These are phyloP conservation scores for Intubia oerlemansii DNA, from an alignment of 2,329 filamentous ascomycete species.

Conservation along the genomic window DNA sequence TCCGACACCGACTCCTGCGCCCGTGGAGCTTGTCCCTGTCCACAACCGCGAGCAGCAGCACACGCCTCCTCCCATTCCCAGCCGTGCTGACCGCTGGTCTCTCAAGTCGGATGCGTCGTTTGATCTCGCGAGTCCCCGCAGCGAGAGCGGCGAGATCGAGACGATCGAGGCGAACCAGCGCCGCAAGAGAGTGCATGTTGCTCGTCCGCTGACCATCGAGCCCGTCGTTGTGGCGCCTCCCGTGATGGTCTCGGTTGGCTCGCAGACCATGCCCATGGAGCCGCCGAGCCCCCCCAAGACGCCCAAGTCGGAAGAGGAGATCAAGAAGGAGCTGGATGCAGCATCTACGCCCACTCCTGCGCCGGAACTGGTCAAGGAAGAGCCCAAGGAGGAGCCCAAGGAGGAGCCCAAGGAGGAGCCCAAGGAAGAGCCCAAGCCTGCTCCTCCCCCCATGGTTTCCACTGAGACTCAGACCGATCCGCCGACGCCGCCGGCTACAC, in stretches of 20 bases:
- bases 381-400: no score
- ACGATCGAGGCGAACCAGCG: conserved; percentile 60
- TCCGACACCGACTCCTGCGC: no score
- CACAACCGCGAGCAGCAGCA: not conserved
- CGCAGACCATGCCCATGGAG: conserved; percentile 41
- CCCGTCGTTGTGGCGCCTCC: conserved; percentile 15
- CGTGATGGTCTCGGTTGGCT: conserved; percentile 41
- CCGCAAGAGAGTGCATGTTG: conserved; percentile 42
- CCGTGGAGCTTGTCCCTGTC: no score
- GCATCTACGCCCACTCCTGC: no score
- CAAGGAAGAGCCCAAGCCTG: no score
- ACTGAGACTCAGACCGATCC: no score
- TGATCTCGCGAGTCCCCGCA: no score
- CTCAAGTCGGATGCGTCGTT: no score
- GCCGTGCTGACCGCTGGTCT: conserved; percentile 13
- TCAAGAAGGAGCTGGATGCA: no score
- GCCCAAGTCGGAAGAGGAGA: conserved; percentile 36
- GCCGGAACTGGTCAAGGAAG: no score
- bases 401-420: no score
- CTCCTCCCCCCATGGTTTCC: no score
- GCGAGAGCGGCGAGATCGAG: conserved; percentile 31
- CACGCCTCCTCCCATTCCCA: conserved; percentile 16
- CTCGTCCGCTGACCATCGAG: conserved; percentile 27
- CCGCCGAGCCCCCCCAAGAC: conserved; percentile 45
- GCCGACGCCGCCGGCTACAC: conserved; percentile 6